Base-by-base conservation (phyloP, 306 rosid species). In the Inga laurina region DNA sequence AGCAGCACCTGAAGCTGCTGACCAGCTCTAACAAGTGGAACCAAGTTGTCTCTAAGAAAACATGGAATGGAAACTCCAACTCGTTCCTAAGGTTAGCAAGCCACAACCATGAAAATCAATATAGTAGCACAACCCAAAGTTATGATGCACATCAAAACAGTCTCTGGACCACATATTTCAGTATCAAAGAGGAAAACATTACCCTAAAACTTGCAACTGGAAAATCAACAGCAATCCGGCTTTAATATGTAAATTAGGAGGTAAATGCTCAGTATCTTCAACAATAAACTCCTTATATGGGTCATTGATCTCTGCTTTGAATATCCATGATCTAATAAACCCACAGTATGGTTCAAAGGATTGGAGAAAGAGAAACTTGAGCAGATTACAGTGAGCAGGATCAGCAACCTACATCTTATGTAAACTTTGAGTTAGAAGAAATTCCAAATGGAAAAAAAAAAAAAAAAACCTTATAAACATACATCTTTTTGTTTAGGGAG, bases 1-100 rank as follows among this genome's bases (percentile, higher is more conserved):
- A 89, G 87, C 51, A 96, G 87, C 52, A 94, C 95, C 91, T 92
- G 97, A 79, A 96, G 97, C 86, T 96, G 99, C 90, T 91, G 98
- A 73, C 98, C 99, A 78, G 97, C 98, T 88, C 99, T 87, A 14
- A 92, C 83, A 74, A 94, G 99, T 54, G 98, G 99, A 89, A 88
- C 84, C 90, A 93, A 67, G 45, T 59, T 66, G 56, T 92, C 91
- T 82, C 84, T 89, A 68, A 96, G 88, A 88, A 96, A 96, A 81
- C 90, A 92, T 81, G 99, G 98, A 88, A 92, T 41, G 10, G 93
- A 45, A 85, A 89, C 96, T 87, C 91, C 97, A 77, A 87, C 96
- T 87, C 87, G 91, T 81, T 90, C 94, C 99, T 96, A 86, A 75
- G 81, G 82, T 81, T 82, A 79, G 80, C 69, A 90, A 65, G 72